These are phyloP conservation scores for Pochonia chlamydosporia DNA, from an alignment of 2,329 filamentous ascomycete genomes.

Conservation along the genomic window DNA sequence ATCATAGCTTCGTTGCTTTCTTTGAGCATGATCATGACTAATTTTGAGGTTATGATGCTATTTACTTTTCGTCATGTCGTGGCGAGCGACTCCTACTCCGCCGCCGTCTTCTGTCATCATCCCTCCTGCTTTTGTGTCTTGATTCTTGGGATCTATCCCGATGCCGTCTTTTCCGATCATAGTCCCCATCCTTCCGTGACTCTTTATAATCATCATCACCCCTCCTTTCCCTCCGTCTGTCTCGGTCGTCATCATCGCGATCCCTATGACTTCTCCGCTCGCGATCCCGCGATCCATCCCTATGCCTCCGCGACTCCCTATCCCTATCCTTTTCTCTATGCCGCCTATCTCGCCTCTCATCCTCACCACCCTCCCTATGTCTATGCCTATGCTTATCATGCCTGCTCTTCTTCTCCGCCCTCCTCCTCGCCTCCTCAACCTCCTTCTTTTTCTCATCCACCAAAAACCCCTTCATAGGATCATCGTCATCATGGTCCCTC, in stretches of 20 bases:
- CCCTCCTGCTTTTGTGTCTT: slow-evolving; percentile 18
- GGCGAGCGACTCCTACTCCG: slow-evolving; percentile 41
- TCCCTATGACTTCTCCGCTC: slow-evolving; percentile 18
- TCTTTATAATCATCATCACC: neutral
- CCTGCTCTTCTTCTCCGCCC: slow-evolving; percentile 41
- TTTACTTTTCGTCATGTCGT: slow-evolving; percentile 21
- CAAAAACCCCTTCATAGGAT: slow-evolving; percentile 92
- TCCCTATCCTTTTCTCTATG: slow-evolving; percentile 15
- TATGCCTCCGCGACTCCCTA: slow-evolving; percentile 22
- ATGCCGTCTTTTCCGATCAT: slow-evolving; percentile 21
- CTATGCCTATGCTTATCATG: slow-evolving; percentile 29
- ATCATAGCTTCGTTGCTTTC: neutral
- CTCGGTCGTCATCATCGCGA: slow-evolving; percentile 18
- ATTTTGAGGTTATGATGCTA: slow-evolving; percentile 9
- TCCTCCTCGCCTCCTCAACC: slow-evolving; percentile 61
- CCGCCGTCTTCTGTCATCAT: slow-evolving; percentile 19
- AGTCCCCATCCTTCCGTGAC: slow-evolving; percentile 13
- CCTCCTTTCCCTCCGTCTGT: slow-evolving; percentile 8
- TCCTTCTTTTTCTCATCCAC: slow-evolving; percentile 90
- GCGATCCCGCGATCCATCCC: slow-evolving; percentile 20
- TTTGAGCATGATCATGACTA: slow-evolving; percentile 11
- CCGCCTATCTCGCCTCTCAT: slow-evolving; percentile 18
- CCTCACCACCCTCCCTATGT: neutral
- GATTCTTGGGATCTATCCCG: slow-evolving; percentile 23
- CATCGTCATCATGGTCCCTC: slow-evolving; percentile 82